Evolutionary conservation across 805 yeast species (phyloP), one percentile per base, ranked within the genome.

Genomic region (Cyberlindnera maritima): DNA sequence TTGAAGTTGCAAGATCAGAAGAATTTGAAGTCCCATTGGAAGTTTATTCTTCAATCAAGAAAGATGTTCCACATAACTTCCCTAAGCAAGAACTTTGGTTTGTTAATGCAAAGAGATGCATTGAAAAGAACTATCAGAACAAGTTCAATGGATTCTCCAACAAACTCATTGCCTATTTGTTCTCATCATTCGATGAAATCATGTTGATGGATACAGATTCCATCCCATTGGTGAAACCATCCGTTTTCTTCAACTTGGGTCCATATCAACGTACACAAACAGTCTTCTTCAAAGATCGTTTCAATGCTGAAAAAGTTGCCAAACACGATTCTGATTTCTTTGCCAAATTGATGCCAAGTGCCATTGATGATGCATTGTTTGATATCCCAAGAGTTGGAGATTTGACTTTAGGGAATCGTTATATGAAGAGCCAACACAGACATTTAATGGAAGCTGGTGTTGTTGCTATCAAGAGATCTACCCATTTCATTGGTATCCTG

Each of bases 101-200:
- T 56, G 70, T 70, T 23, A 56, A 70, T 50, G 68, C 65, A 18
- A 41, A 50, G 21, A 50, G 51, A 15, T 51, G 64, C 15, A 53
- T 69, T 36, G 54, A 52, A 19, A 57, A 59, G 17, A 61, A 61
- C 25, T 58, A 54, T 39, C 52, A 49, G 17, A 54, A 48, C 13
- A 44, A 53, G 17, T 77, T 77, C 52, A 63, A 53, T 17, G 64
- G 59, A 15, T 70, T 72, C 5, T 55, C 63, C 11, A 70, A 70
- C 47, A 83, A 82, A 59, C 71, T 83, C 60, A 58, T 81, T 33
- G 84, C 87, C 1, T 69, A 76, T 23, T 50, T 80, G 28, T 83
- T 83, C 61, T 81, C 75, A 48, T 73, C 83, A 1, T 79, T 76
- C 56, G 81, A 77, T 53, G 83, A 79, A 44, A 71, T 70, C 57